Base-by-base conservation (phyloP, 2,329 filamentous ascomycete genomes). In the Ampelomyces quisqualis region DNA sequence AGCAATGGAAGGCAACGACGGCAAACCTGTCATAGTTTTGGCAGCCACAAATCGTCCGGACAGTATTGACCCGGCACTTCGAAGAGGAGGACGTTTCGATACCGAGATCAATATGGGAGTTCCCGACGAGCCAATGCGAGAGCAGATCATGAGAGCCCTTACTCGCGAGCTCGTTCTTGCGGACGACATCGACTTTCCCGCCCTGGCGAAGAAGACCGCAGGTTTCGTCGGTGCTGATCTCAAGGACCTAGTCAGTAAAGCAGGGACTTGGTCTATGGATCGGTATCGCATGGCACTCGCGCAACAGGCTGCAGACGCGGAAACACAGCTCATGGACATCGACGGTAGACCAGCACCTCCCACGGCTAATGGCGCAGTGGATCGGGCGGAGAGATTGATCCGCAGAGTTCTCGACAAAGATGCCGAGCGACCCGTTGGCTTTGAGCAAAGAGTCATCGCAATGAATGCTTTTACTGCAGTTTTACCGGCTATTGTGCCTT, bases 171-270 rank as follows among this genome's bases (percentile, higher is more conserved):
- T 84, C 51, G 73, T 73, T 0, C 66, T 95, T 6, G 75, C 80
- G 1, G 75, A 79, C 3, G 82, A 90, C 45, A 79, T 97, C 14
- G 81, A 95, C 61, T 86, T 91, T 53, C 71, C 72, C 18, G 72
- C 78, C 11, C 73, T 98, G 3, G 90, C 91, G 5, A 90, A 88
- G 57, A 77, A 84, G 55, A 97, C 91, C 0, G 88, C 93, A 5
- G 93, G 93, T 1, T 98, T 93, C 54, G 91, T 98, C 0, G 91
- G 90, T 8, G 88, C 88, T 5, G 93, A 98, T 72, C 73, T 98
- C 3, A 82, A 86, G 48, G 85, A 85, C 58, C 70, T 86, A 3
- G 81, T 84, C 3, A 79, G 79, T 27, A 84, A 83, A 37, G 82
- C 82, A 3, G 81, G 80, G 4, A 75, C 79, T 5, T 77, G 79